These are phyloP conservation scores for Colletotrichum plurivorum DNA, from an alignment of 2,329 filamentous ascomycete species.

Conservation along the genomic window DNA sequence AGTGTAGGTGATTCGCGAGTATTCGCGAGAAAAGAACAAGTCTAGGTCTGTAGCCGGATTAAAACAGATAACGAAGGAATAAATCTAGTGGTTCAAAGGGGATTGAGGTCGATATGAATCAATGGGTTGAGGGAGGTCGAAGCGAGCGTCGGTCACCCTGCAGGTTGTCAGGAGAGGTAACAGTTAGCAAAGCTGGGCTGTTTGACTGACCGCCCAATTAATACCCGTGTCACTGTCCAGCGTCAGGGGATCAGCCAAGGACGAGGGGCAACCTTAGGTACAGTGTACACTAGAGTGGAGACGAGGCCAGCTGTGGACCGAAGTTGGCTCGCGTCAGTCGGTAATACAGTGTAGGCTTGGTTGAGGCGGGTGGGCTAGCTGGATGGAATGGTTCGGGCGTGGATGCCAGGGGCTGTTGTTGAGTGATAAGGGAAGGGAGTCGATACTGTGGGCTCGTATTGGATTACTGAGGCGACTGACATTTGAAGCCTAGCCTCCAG, in stretches of 20 bases:
- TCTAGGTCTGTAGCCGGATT: neutral
- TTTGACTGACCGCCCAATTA: constrained; percentile 26
- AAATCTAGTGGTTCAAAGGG: neutral
- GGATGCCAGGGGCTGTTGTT: neutral
- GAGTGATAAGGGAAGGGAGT: neutral
- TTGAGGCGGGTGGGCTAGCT: too few species aligned
- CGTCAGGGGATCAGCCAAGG: constrained; percentile 13
- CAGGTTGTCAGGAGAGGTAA: constrained; percentile 26
- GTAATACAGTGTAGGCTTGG: too few species aligned
- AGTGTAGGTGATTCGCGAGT: neutral
- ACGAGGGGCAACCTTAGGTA: neutral
- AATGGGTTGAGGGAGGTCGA: constrained; percentile 8
- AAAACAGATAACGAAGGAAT: constrained; percentile 5
- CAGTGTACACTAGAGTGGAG: too few species aligned
- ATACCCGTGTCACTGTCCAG: neutral
- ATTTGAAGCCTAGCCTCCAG: neutral
- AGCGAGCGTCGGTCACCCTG: constrained; percentile 39
- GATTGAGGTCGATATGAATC: neutral
- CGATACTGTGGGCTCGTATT: neutral
- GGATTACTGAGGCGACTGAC: neutral
- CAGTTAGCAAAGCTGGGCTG: constrained; percentile 1
- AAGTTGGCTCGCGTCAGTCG: too few species aligned
- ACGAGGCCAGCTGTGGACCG: too few species aligned
- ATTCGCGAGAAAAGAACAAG: constrained; percentile 10
- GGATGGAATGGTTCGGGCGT: too few species aligned